Conservation (phyloP, 2,329 filamentous ascomycete species). For the Pezicula rhizophila region DNA sequence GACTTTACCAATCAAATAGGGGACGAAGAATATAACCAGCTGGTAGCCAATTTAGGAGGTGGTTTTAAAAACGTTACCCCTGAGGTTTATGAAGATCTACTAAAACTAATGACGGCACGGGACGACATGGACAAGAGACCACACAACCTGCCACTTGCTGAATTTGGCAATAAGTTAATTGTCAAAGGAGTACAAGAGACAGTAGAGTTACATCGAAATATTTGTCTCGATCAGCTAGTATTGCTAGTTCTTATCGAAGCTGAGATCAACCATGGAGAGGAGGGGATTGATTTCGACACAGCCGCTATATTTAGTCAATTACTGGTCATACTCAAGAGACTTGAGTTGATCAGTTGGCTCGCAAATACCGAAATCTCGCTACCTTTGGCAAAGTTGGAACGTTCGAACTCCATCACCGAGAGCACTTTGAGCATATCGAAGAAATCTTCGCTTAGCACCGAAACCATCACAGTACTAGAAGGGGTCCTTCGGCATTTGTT, state of each 20-base stretch:
- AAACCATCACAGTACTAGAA: slow-evolving; percentile 53
- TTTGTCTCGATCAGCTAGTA: slow-evolving; percentile 77
- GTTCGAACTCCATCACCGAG: slow-evolving; percentile 27
- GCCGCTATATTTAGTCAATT: slow-evolving; percentile 67
- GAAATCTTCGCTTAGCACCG: slow-evolving; percentile 35
- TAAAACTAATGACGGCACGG: slow-evolving; percentile 38
- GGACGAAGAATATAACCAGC: slow-evolving; percentile 70
- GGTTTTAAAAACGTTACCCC: slow-evolving; percentile 54
- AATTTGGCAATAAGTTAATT: slow-evolving; percentile 70
- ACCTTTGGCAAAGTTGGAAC: slow-evolving; percentile 37
- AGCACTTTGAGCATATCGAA: slow-evolving; percentile 28
- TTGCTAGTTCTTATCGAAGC: slow-evolving; percentile 82
- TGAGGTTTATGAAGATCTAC: slow-evolving; percentile 47
- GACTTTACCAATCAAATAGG: slow-evolving; percentile 74
- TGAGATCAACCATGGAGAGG: slow-evolving; percentile 69
- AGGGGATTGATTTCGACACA: slow-evolving; percentile 60
- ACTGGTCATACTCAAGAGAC: slow-evolving; percentile 62
- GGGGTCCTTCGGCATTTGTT: slow-evolving; percentile 58
- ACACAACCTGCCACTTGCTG: slow-evolving; percentile 48
- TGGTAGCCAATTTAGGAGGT: slow-evolving; percentile 64
- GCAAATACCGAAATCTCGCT: slow-evolving; percentile 51
- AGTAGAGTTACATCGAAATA: slow-evolving; percentile 63
- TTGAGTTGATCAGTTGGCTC: slow-evolving; percentile 70
- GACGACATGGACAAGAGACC: slow-evolving; percentile 25
- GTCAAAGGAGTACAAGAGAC: slow-evolving; percentile 76